These are phyloP conservation scores for Xenoacremonium recifei DNA, from an alignment of 2,329 filamentous ascomycete genomes.

Conservation along the genomic window DNA sequence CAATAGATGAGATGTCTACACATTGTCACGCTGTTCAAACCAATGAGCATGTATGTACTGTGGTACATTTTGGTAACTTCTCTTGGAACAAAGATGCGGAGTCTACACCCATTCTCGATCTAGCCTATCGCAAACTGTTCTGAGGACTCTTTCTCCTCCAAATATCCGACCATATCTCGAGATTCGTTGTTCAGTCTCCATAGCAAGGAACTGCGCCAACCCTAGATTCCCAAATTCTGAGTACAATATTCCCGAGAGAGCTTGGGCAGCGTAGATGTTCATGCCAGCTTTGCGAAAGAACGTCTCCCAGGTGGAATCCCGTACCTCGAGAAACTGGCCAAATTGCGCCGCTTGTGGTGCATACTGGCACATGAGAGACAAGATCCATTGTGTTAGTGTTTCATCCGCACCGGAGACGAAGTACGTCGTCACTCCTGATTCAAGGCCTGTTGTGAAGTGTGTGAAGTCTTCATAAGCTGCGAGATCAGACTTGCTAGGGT, in stretches of 20 bases:
- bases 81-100: too few species aligned
- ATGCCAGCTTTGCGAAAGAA: slow-evolving; percentile 35
- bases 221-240: slow-evolving; percentile 25
- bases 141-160: slow-evolving; percentile 24
- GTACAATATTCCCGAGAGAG: slow-evolving; percentile 27
- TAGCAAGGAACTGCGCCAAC: slow-evolving; percentile 30
- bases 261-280: slow-evolving; percentile 36
- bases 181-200: slow-evolving; percentile 25
- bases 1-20: too few species aligned
- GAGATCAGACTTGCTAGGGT: slow-evolving; percentile 40
- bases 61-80: too few species aligned
- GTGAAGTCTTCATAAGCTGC: slow-evolving; percentile 49
- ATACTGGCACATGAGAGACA: slow-evolving; percentile 50
- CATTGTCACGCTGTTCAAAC: too few species aligned
- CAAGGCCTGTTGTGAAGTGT: slow-evolving; percentile 44
- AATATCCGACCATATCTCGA: slow-evolving; percentile 25
- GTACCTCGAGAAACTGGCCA: slow-evolving; percentile 34
- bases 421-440: slow-evolving; percentile 37
- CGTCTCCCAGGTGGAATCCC: slow-evolving; percentile 40
- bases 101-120: slow-evolving; percentile 12
- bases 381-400: slow-evolving; percentile 54
- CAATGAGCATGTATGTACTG: too few species aligned
- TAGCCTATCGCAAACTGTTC: slow-evolving; percentile 10
- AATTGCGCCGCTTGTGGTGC: slow-evolving; percentile 24
- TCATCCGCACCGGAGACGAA: slow-evolving; percentile 51